phyloP scores from a whole-genome alignment of 1,284 basidiomycete species.

The Apiotrichum porosum region DNA sequence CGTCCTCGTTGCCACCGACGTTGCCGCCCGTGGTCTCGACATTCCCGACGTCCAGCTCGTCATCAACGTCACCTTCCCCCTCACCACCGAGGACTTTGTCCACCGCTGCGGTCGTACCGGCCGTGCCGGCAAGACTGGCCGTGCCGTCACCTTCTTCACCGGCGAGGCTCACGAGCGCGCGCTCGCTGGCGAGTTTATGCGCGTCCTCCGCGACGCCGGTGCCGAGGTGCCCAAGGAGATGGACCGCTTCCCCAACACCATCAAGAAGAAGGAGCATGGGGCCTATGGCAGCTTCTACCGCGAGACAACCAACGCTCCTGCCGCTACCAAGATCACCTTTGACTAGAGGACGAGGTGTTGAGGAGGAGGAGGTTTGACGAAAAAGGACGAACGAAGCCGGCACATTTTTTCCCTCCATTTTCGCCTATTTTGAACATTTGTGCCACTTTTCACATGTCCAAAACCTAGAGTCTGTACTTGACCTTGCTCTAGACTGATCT shows the following conservation, averaged over 20 bases:
- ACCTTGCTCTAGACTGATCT: background rate
- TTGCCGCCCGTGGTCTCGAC: constrained; percentile 92
- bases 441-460: no score
- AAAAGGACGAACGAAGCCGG: background rate
- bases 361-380: background rate
- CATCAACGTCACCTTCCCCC: constrained; percentile 94
- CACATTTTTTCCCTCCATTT: background rate
- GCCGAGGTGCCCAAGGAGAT: constrained; percentile 65
- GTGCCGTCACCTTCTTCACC: constrained; percentile 95
- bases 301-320: constrained; percentile 67
- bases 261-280: constrained; percentile 76
- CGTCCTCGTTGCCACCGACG: constrained; percentile 92
- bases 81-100: constrained; percentile 86
- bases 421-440: background rate
- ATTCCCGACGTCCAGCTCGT: constrained; percentile 92
- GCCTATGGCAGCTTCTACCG: constrained; percentile 67
- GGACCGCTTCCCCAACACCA: constrained; percentile 89
- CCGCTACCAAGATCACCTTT: constrained; percentile 86
- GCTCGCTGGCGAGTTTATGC: constrained; percentile 90
- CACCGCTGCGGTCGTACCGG: constrained; percentile 96
- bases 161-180: constrained; percentile 77
- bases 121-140: constrained; percentile 83
- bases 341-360: constrained; percentile 38
- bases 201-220: constrained; percentile 83
- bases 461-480: background rate